phyloP scores from a whole-genome alignment of 306 rosid species.

The Prunus dulcis region DNA sequence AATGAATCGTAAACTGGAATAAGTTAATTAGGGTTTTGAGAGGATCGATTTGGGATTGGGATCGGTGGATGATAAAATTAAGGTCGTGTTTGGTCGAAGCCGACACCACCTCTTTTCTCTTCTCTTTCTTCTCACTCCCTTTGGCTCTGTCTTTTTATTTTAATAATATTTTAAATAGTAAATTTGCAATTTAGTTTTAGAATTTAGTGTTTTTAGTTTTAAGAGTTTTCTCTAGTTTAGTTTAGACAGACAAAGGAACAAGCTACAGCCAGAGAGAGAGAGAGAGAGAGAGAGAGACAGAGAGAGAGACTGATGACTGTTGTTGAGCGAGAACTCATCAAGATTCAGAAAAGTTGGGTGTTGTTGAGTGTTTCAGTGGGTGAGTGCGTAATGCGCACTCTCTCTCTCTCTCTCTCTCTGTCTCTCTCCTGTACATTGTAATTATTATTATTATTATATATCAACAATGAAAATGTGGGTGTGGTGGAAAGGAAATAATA shows the following conservation, averaged over 20 bases:
- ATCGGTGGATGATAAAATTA: conserved; percentile 30
- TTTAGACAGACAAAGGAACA: neutral
- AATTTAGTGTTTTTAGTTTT: neutral
- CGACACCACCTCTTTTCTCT: conserved; percentile 64
- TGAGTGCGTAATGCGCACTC: conserved; percentile 4
- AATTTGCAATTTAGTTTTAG: neutral
- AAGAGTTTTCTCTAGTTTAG: no score
- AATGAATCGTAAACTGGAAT: neutral
- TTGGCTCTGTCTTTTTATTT: neutral
- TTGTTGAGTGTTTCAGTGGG: neutral
- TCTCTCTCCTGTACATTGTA: no score
- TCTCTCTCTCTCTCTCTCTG: neutral
- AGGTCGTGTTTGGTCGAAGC: conserved; percentile 92
- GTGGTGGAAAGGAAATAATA: no score
- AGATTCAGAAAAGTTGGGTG: neutral
- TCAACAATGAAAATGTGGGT: no score
- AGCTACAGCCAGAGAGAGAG: neutral
- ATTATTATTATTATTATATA: no score
- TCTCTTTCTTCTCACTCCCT: neutral
- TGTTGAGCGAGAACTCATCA: no score
- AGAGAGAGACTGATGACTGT: neutral
- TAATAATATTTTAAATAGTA: neutral
- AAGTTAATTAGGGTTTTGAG: conserved; percentile 17
- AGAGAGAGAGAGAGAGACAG: neutral
- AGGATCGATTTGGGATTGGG: neutral